Base-by-base conservation (phyloP, 1,139 yeast genomes). In the Yamadazyma triangularis region DNA sequence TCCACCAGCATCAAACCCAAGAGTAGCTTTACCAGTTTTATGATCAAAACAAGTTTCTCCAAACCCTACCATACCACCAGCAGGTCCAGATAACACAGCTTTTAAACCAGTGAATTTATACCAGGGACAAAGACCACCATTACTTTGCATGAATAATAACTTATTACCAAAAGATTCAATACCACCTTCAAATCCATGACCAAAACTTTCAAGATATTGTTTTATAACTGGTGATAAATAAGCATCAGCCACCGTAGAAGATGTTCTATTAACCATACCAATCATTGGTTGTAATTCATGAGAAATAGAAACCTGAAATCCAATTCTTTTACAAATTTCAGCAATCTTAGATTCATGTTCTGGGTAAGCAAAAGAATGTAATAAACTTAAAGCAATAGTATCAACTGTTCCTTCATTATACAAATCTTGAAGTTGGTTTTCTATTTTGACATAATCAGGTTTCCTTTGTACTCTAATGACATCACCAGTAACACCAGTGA, bases 21-120 rank as follows among this genome's bases (percentile, higher is more conserved):
- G 62, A 4, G 72, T 64, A 10, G 71, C 71, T 23, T 41, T 51
- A 5, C 42, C 38, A n/a, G 15, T 19, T 2, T 32, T 38, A 4
- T 45, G 25, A 36, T 67, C 71, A 40, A 49, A 60, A 42, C 73
- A 68, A 4, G 73, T 68, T 30, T 56, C 55, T 1, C 72, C 73
- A 38, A 54, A 64, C 0, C 74, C 74, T n/a, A 68, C 73, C 60
- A 68, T 60, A 18, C 74, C 74, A 25, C 74, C 74, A 21, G 74
- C 74, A 7, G 74, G 74, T 2, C 74, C 74, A 2, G 73, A 66
- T 23, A 68, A 54, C 25, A 68, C 65, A 1, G 73, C 73, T 39
- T 64, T 64, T 29, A 68, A 51, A 1, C 74, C 74, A 3, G 71
- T 64, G 43, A 68, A 68, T 35, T 62, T 61, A 38, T 67, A 63